These are phyloP conservation scores for Lycium barbarum DNA, from an alignment of 257 asterid genomes.

Conservation along the genomic window DNA sequence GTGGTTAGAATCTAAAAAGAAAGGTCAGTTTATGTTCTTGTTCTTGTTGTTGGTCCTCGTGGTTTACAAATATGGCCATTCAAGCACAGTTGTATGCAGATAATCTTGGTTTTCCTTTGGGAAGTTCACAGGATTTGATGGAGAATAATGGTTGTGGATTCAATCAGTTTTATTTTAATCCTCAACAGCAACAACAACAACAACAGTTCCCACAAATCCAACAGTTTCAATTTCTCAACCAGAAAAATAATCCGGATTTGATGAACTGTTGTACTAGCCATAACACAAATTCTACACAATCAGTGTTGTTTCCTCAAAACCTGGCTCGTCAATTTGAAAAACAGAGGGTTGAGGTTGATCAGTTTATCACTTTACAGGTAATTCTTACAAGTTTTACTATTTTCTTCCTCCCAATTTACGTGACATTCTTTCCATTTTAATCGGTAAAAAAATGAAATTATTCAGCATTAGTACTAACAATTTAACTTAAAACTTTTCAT, in stretches of 20 bases:
- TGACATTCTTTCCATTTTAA: not conserved
- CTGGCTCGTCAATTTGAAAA: conserved; percentile 45
- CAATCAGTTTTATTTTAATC: conserved; percentile 32
- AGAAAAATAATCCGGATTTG: conserved; percentile 29
- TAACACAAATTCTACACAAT: conserved; percentile 10
- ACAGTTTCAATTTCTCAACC: conserved; percentile 40
- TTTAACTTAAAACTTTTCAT: too few species aligned
- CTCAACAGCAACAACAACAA: conserved; percentile 37
- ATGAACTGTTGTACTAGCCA: not conserved
- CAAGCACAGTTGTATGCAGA: conserved; percentile 62
- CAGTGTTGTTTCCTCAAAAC: conserved; percentile 34
- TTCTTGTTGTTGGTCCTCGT: not conserved
- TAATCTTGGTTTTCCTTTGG: conserved; percentile 46
- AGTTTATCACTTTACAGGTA: conserved; percentile 63
- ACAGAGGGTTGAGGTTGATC: conserved; percentile 60
- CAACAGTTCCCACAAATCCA: conserved; percentile 21
- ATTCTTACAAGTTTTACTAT: too few species aligned
- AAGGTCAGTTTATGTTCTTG: not conserved
- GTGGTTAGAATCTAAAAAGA: not conserved
- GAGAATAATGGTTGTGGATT: conserved; percentile 53
- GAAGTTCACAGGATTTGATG: conserved; percentile 45
- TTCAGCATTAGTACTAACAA: too few species aligned
- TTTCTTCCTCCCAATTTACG: not conserved
- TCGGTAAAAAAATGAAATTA: too few species aligned
- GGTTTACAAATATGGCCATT: conserved; percentile 54